Base-by-base conservation (phyloP, 2,329 filamentous ascomycete species). In the Ophiostoma montium region DNA sequence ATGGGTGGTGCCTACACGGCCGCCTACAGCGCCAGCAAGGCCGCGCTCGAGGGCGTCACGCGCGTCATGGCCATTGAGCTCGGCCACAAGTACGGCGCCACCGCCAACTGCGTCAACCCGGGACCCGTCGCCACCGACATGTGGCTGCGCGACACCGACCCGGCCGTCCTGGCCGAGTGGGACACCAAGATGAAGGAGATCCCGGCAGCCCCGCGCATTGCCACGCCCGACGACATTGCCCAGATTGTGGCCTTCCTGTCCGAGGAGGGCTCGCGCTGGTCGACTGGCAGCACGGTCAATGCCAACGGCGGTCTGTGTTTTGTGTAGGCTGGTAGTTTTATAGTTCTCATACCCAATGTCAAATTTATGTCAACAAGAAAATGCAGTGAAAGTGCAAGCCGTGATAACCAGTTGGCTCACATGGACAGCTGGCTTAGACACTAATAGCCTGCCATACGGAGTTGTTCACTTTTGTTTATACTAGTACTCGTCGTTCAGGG, bases 41-140 rank as follows among this genome's bases (percentile, higher is more conserved):
- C 74, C 0, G 78, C 75, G 2, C 58, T 82, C 13, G 77, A 82
- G 59, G 75, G 70, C 0, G 58, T 80, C 50, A 81, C 78, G 10
- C 63, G 75, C 7, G 70, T 66, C 42, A 74, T 74, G 69, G 77
- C 79, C 0, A 65, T 66, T 0, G 77, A 82, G 60, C 62, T 81
- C 8, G 76, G 76, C 0, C 57, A 52, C 4, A 61, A 69, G 50
- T 38, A 52, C 47, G 74, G 76, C 0, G 74, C 74, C 49, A 81
- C 76, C 0, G 76, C 78, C 23, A 82, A 82, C 55, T 66, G 69
- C 1, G 71, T 82, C 3, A 71, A 70, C 18, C 76, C 76, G 0
- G 78, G 78, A 0, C 76, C 78, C 0, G 71, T 79, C 7, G 62
- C 72, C 60, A 78, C 68, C 30, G 75, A 78, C 8, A 70, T 82